A percentile compares a stretch with the other conserved stretches of the same genome.
phyloP scores from a whole-genome alignment of 1,139 yeast species.

The Suhomyces bokatorum region DNA sequence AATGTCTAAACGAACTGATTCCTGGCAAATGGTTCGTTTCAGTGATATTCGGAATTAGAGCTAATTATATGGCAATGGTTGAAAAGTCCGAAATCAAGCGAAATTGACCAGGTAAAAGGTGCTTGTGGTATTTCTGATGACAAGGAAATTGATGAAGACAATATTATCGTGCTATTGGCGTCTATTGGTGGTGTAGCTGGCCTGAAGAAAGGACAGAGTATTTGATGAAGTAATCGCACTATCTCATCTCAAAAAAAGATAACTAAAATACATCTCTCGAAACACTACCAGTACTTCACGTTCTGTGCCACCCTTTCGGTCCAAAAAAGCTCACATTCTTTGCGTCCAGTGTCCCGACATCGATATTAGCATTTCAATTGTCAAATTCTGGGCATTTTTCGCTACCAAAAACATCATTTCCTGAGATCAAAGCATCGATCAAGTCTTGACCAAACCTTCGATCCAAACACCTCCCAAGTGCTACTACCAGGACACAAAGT shows the following conservation, averaged over 20 bases:
- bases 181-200: not conserved
- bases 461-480: not conserved
- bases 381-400: not conserved
- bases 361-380: not conserved
- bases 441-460: not conserved
- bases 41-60: no score
- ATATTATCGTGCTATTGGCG: not conserved
- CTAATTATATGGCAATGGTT: no score
- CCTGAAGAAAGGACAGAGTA: no score
- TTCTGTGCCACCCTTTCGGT: not conserved
- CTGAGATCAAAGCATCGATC: not conserved
- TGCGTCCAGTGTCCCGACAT: not conserved
- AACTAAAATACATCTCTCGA: not conserved
- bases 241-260: conserved; percentile 3
- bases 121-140: not conserved
- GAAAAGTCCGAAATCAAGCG: not conserved
- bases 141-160: not conserved
- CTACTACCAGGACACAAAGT: not conserved
- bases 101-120: not conserved
- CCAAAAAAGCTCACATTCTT: not conserved
- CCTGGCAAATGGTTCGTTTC: no score
- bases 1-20: no score
- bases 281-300: not conserved
- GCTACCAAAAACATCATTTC: not conserved
- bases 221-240: not conserved